Base-by-base conservation (phyloP, 345 rosid genomes). In the Camelina neglecta region DNA sequence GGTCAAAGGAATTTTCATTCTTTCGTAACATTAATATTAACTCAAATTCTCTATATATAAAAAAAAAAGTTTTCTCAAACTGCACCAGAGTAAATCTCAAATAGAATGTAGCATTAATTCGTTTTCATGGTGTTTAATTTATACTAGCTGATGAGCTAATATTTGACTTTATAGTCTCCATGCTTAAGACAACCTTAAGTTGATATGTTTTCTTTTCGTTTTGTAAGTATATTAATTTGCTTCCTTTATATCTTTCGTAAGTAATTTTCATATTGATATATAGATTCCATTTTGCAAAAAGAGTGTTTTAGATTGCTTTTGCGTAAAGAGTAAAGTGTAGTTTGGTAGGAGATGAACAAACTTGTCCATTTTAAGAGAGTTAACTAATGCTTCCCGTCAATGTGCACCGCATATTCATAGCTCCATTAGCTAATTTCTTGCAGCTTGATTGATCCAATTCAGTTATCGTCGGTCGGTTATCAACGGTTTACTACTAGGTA, bases 321-420 rank as follows among this genome's bases (percentile, higher is more conserved):
- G 47, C 54, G 26, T 12, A 57, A 65, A 56, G 41, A 56, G 41
- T 13, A 65, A 35, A 56, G 49, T 64, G 60, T 61, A 26, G 61
- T 36, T 33, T 65, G 50, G 20, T 21, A 29, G 48, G 45, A 74
- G 39, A 63, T 62, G 54, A 42, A 39, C 62, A 72, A 62, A 39
- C 21, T 72, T 75, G 55, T 67, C 74, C 74, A 75, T 59, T 67
- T 50, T 53, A 60, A 68, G 74, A 49, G 16, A 59, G 9, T 53
- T 12, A 26, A 21, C 60, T 39, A 69, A 60, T 51, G 47, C 67
- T 35, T 58, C 73, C 35, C 21, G 29, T 56, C 58, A 47, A 47
- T 60, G 42, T 48, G 67, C 38, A 66, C 59, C 49, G 50, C 41
- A 33, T 44, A 65, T 65, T 56, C 50, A 42, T 54, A 15, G 33